phyloP scores from a whole-genome alignment of 1,284 basidiomycete genomes.

The Gymnopus androsaceus region DNA sequence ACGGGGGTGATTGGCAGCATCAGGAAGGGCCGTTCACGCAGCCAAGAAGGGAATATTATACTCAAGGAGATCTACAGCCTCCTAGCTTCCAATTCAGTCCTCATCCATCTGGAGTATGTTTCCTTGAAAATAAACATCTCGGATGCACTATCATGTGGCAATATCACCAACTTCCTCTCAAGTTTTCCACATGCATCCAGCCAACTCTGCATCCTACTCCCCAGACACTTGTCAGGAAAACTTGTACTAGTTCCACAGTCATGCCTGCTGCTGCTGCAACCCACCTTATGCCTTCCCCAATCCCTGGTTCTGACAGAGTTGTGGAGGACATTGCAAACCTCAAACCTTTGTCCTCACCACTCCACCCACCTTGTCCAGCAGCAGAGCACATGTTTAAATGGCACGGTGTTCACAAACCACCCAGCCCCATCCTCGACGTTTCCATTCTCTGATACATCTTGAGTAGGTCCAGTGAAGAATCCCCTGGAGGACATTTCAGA shows the following conservation, averaged over 20 bases:
- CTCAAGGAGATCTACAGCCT: slow-evolving; percentile 30
- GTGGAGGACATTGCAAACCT: slow-evolving; percentile 14
- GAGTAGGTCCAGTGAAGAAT: slow-evolving; percentile 22
- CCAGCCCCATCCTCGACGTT: slow-evolving; percentile 19
- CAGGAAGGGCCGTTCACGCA: slow-evolving; percentile 32
- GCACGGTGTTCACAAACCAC: slow-evolving; percentile 31
- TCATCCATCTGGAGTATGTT: slow-evolving; percentile 24
- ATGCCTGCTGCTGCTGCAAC: too few relatives aligned
- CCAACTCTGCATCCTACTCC: slow-evolving; percentile 19
- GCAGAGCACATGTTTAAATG: slow-evolving; percentile 32
- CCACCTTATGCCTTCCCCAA: too few relatives aligned
- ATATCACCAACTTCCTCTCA: slow-evolving; percentile 29
- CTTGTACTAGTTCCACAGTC: slow-evolving; percentile 19
- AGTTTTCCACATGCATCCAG: slow-evolving; percentile 28
- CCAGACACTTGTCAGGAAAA: slow-evolving; percentile 22
- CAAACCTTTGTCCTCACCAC: slow-evolving; percentile 22
- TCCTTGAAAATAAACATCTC: slow-evolving; percentile 31
- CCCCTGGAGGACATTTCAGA: slow-evolving; percentile 26
- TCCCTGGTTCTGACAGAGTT: slow-evolving; percentile 19
- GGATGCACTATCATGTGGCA: slow-evolving; percentile 36
- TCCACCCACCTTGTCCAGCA: slow-evolving; percentile 29
- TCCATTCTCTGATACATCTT: slow-evolving; percentile 12
- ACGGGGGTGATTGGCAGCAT: slow-evolving; percentile 29
- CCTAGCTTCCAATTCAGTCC: slow-evolving; percentile 22
- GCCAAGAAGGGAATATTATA: slow-evolving; percentile 28